Percentiles rank a stretch among this genome's conserved stretches.
These are phyloP conservation scores for Quercus alba DNA, from an alignment of 306 rosid genomes.

Conservation along the genomic window DNA sequence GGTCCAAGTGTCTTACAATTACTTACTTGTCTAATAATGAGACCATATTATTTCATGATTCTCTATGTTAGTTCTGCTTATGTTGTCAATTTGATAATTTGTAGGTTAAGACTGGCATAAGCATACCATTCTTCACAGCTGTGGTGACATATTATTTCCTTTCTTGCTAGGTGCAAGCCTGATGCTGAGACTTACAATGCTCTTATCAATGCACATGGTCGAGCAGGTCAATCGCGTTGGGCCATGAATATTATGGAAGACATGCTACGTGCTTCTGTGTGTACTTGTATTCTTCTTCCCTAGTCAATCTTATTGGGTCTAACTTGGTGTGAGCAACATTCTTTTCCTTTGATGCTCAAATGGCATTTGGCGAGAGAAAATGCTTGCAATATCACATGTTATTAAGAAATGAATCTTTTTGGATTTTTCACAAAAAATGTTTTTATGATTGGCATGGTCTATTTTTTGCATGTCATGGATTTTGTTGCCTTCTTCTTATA, in stretches of 20 bases:
- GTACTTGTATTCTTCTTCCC: constrained; percentile 75
- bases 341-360: constrained; percentile 25
- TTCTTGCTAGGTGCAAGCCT: constrained; percentile 77
- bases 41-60: not conserved
- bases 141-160: not conserved
- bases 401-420: not conserved
- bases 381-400: not conserved
- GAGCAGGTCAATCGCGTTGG: constrained; percentile 97
- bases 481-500: not conserved
- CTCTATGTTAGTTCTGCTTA: not conserved
- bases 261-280: constrained; percentile 97
- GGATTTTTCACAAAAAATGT: not conserved
- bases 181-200: constrained; percentile 88
- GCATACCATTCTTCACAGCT: not conserved
- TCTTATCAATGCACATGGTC: constrained; percentile 88
- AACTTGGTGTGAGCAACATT: constrained; percentile 43
- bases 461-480: not conserved
- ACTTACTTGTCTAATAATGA: too few species aligned
- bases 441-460: not conserved
- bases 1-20: too few species aligned
- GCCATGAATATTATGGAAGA: constrained; percentile 94
- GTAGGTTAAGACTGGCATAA: not conserved
- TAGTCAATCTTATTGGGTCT: constrained; percentile 50
- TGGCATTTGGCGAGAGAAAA: constrained; percentile 13
- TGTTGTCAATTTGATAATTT: not conserved